Evolutionary conservation across 345 rosid species (phyloP), one percentile per base, ranked within the genome.

Genomic region (Adansonia digitata): DNA sequence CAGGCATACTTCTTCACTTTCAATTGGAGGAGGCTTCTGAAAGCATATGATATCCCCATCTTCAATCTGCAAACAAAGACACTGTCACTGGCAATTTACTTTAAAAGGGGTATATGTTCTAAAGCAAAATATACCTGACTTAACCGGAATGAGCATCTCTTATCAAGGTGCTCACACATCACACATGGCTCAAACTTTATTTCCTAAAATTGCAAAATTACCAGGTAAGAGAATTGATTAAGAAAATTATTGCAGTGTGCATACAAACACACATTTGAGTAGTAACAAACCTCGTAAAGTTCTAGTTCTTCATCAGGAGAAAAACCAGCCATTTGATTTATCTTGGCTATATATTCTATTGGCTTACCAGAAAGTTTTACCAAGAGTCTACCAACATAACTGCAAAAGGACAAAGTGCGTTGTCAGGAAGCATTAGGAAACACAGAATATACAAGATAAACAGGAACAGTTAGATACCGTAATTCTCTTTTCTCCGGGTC

Each of bases 21-120:
- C 86, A 51, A 62, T 71, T 63, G 86, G 80, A 71, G 84, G 67
- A 77, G 84, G 71, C 82, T 91, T 95, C 86, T 95, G 99, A 85
- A 86, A 95, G 87, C 98, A 95, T 65, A 95, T 89, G 71, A 95
- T 90, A 75, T 95, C 99, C 65, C 99, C 98, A 84, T 95, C 99
- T 88, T 93, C 98, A 78, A 93, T 83, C 96, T 90, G 87, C 75
- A 82, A 49, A 57, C 7, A 80, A 63, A 66, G 62, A 67, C 17
- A 43, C 61, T 72, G 71, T 74, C 26, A 71, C 39, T 42, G 31
- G 51, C 8, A 59, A 43, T 27, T 76, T 31, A 56, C 18, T 22
- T 39, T 55, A 26, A 52, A 77, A 64, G 72, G 17, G 53, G 26
- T 37, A 37, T 67, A 62, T 62, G 43, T 31, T 31, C 56, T 20